Conservation (phyloP, 441 rosid species). For the Euphorbia celastroides region DNA sequence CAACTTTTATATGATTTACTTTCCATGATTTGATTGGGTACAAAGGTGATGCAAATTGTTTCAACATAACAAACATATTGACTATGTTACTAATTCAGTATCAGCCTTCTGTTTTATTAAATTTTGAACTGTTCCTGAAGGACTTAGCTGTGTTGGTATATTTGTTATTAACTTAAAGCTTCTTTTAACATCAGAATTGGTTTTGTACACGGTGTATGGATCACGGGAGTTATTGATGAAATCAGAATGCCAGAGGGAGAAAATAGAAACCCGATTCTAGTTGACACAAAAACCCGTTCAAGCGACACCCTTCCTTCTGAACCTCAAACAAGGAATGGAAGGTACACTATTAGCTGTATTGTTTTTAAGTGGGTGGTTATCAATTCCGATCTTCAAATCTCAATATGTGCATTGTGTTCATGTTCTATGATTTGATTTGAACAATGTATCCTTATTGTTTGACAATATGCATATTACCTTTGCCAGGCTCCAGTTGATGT, state of each 20-base stretch:
- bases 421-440: conserved; percentile 1
- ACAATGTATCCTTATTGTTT: background rate
- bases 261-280: conserved; percentile 39
- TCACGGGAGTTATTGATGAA: conserved; percentile 77
- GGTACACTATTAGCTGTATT: conserved; percentile 45
- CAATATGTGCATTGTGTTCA: background rate
- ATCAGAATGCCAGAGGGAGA: conserved; percentile 40
- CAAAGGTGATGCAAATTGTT: background rate
- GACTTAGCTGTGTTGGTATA: no score
- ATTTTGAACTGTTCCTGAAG: background rate
- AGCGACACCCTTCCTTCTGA: conserved; percentile 57
- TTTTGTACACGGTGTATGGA: conserved; percentile 53
- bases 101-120: background rate
- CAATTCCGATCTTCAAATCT: background rate
- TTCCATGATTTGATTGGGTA: background rate
- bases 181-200: conserved; percentile 49
- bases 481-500: conserved; percentile 76
- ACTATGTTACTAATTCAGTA: background rate
- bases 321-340: conserved; percentile 81
- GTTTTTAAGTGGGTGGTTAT: background rate
- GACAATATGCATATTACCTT: no score
- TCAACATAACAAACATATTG: background rate
- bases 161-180: conserved; percentile 15
- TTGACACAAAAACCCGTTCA: conserved; percentile 66
- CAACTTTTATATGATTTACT: background rate